Base-by-base conservation (phyloP, 768 basidiomycete genomes). In the Tubosaeta sp. region DNA sequence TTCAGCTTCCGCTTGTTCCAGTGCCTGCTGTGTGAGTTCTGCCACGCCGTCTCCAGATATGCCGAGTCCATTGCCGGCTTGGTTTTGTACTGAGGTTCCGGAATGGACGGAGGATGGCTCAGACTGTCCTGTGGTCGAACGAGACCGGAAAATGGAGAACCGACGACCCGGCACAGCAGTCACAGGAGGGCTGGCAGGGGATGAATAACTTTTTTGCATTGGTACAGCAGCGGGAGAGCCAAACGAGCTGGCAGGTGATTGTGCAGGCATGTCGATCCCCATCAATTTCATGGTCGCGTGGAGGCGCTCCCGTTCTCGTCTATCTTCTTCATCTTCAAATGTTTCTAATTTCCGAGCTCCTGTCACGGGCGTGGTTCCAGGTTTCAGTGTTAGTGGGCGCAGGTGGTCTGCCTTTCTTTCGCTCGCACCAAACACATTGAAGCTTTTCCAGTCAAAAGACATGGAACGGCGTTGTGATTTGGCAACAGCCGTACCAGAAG, bases 231-330 rank as follows among this genome's bases (percentile, higher is more conserved):
- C 51, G 19, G 65, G 65, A 31, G 60, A 61, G 19, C 56, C 44
- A 3, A 55, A 14, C 42, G 61, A 55, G 14, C 53, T 61, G 13
- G 54, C 32, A n/a, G 79, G 68, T 13, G 78, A 71, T 46, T 75
- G 63, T n/a, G 74, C 65, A 29, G 85, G 83, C 67, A 87, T 74
- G 44, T 81, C 84, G 54, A 95, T 91, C 5, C 95, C 95, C 86
- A 95, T 92, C 27, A 95, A 73, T 66, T 92, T 91, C 88, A 98
- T 89, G 26, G 92, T 91, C 14, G 91, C 91, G 57, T 87, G 79
- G 50, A 97, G 75, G 14, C 93, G 81, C 66, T 94, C 93, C 50
- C 95, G 77, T 70, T 95, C 93, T 56, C 78, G 80, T 35, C 82
- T 77, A 64, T 97, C 94, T 55, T 97, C 92, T 53, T 97, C 95